Base-by-base conservation (phyloP, 2,329 filamentous ascomycete species). In the Neofusicoccum sp. region DNA sequence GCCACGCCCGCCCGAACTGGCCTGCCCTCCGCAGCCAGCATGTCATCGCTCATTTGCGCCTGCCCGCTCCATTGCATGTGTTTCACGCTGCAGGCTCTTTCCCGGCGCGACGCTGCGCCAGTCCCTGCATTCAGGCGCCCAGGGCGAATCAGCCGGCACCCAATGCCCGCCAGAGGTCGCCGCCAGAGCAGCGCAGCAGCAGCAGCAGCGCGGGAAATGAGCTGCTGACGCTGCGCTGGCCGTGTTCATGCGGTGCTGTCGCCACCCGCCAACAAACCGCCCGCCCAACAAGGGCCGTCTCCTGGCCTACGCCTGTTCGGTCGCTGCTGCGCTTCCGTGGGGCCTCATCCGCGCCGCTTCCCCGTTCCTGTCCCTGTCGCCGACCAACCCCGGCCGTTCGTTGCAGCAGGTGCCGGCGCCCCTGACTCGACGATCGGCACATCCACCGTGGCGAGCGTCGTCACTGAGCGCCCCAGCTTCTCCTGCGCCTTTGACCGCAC, bases 71-170 rank as follows among this genome's bases (percentile, higher is more conserved):
- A 9, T 28, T 6, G 20, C 20, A 48, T 48, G 26, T 48, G 45
- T 48, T 48, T 48, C 45, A 31, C 51, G 5, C 51, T 43, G 51
- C 36, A 33, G 51, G 38, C 51, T 33, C n/a, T 33, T 28, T 24
- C 34, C 36, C 51, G n/a, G 51, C 30, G 9, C 48, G n/a, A 34
- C 30, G 28, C 34, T 40, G 49, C 49, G 38, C 26, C 38, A 43
- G 51, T 31, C 51, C 51, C 51, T 56, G 38, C 51, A 16, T 56
- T 56, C 7, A 56, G 51, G 51, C 51, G 51, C 24, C 51, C 51
- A 43, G 41, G 51, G 51, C 34, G 33, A 43, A 56, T 56, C 51
- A 56, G 36, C 51, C 51, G 51, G 51, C 49, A 41, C 26, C 38
- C 24, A 36, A 38, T 43, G 9, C 38, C 38, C 4, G 34, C 24